Percentiles rank a stretch among this genome's conserved stretches.
These are phyloP conservation scores for Platismatia glauca DNA, from an alignment of 495 filamentous ascomycete species.

Conservation along the genomic window DNA sequence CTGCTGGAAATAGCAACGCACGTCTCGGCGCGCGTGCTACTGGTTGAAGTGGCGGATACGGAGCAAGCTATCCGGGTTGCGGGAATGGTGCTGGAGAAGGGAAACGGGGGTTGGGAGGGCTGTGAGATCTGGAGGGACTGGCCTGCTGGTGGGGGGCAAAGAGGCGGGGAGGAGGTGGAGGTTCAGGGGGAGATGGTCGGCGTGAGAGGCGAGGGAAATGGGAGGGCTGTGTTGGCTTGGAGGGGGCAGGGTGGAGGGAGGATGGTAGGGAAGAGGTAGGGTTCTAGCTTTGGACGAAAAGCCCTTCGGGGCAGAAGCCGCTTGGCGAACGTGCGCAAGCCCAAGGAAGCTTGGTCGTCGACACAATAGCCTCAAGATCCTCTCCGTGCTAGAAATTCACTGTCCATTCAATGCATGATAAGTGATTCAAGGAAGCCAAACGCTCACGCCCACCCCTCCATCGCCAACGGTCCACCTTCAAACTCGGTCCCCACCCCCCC, in stretches of 20 bases:
- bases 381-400: not conserved
- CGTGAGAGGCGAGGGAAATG: conserved; percentile 18
- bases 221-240: conserved; percentile 25
- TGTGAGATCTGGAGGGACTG: conserved; percentile 48
- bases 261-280: not conserved
- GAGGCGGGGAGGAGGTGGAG: conserved; percentile 17
- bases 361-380: not conserved
- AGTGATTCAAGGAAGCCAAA: not conserved
- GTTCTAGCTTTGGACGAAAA: not conserved
- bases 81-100: conserved; percentile 18
- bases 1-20: conserved; percentile 11
- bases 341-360: not conserved
- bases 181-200: conserved; percentile 7
- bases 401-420: not conserved
- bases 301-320: not conserved
- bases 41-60: conserved; percentile 24
- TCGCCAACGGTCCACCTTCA: conserved; percentile 38
- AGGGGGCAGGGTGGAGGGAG: not conserved
- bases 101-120: conserved; percentile 17
- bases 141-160: conserved; percentile 36
- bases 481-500: conserved; percentile 39
- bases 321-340: not conserved
- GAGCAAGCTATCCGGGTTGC: conserved; percentile 28
- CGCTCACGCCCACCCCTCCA: conserved; percentile 36
- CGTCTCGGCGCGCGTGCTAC: not conserved